Conservation (phyloP, 176 grass and related monocot genomes). For the Canna indica region DNA sequence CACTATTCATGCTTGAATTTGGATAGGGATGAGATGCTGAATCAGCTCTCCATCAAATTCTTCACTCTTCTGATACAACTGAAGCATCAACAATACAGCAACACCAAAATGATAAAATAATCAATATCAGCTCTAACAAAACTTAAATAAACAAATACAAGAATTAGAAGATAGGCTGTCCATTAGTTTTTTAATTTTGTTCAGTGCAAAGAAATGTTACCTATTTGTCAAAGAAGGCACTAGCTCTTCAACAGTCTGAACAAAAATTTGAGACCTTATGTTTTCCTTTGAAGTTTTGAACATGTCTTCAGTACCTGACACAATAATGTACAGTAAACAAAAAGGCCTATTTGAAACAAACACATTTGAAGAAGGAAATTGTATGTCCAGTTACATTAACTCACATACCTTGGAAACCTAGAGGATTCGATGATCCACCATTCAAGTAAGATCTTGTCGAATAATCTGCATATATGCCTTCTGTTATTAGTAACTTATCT, state of each 20-base stretch:
- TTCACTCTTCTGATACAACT: not conserved
- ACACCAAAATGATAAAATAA: not conserved
- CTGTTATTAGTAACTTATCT: slow-evolving; percentile 30
- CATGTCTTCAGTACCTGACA: slow-evolving; percentile 18
- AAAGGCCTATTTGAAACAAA: not conserved
- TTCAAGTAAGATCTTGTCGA: slow-evolving; percentile 31
- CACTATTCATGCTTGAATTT: too few relatives aligned
- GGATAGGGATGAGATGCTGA: too few relatives aligned
- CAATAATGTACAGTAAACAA: slow-evolving; percentile 2
- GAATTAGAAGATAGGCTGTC: not conserved
- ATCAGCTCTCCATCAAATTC: not conserved
- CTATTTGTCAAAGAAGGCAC: slow-evolving; percentile 51
- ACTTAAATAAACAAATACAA: too few relatives aligned
- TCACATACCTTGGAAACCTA: slow-evolving; percentile 24
- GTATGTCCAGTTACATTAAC: slow-evolving; percentile 1
- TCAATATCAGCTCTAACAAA: not conserved
- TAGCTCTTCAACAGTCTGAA: slow-evolving; percentile 34
- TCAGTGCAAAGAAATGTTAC: slow-evolving; percentile 4
- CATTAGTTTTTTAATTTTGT: not conserved
- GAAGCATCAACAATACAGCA: not conserved
- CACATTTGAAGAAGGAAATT: not conserved
- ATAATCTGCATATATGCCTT: slow-evolving; percentile 23
- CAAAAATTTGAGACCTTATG: slow-evolving; percentile 28
- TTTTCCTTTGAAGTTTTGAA: slow-evolving; percentile 19
- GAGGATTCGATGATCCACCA: slow-evolving; percentile 15